These are phyloP conservation scores for Globisporangium mamillatum DNA, from an alignment of 352 stramenopile species.

Conservation along the genomic window DNA sequence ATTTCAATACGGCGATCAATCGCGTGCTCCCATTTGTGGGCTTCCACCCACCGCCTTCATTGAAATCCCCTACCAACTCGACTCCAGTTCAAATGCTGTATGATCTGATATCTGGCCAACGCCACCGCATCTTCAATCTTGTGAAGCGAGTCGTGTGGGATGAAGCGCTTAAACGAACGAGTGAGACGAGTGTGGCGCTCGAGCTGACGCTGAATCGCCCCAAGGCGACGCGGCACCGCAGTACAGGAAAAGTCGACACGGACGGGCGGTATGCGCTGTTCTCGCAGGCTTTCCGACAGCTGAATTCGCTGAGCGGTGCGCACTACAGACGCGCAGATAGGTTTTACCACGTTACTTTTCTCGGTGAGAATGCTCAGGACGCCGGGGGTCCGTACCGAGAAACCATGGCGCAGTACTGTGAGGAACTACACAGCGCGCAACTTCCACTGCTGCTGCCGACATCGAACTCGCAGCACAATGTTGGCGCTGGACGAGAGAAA, in stretches of 20 bases:
- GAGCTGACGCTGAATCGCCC: conserved; percentile 81
- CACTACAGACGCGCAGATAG: conserved; percentile 67
- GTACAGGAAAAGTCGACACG: conserved; percentile 47
- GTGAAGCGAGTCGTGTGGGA: conserved; percentile 80
- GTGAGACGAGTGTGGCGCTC: conserved; percentile 35
- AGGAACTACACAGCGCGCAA: conserved; percentile 77
- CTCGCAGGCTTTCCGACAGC: conserved; percentile 81
- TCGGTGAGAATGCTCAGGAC: conserved; percentile 85
- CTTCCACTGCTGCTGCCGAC: conserved; percentile 88
- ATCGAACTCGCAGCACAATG: conserved; percentile 87
- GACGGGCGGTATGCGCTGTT: conserved; percentile 76
- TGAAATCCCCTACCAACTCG: neutral
- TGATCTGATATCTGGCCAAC: conserved; percentile 40
- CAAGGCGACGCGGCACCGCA: conserved; percentile 79
- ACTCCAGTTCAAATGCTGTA: conserved; percentile 17
- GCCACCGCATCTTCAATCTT: conserved; percentile 62
- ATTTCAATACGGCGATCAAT: conserved; percentile 65
- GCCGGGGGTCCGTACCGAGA: conserved; percentile 86
- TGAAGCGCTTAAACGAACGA: conserved; percentile 53
- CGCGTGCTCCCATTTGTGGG: conserved; percentile 52
- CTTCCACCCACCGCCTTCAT: conserved; percentile 25
- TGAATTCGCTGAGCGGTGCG: conserved; percentile 56
- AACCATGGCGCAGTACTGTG: conserved; percentile 78
- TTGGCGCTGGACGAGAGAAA: conserved; percentile 84
- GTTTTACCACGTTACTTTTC: conserved; percentile 84